Base-by-base conservation (phyloP, 495 filamentous ascomycete genomes). In the Hyaloscypha finlandica region DNA sequence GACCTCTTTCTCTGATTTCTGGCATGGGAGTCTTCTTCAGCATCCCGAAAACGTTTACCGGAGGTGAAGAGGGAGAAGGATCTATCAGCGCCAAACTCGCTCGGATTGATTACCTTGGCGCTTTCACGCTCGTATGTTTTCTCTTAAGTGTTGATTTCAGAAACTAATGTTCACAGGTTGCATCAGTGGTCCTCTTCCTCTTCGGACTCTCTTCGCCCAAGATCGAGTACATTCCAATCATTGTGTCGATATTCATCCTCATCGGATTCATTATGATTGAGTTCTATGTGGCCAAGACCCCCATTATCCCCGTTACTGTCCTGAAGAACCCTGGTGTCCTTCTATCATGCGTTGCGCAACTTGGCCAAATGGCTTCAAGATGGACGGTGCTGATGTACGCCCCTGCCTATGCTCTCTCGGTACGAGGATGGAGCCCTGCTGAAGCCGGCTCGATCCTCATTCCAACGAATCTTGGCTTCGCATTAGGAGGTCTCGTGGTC, bases 341-440 rank as follows among this genome's bases (percentile, higher is more conserved):
- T 2, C 73, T 92, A 12, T 89, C 87, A 11, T 93, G 90, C 70
- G 59, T 92, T 19, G 81, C 86, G 1, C 89, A 90, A 48, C 80
- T 90, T 0, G 84, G 85, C 32, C 84, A 90, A 71, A 93, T 93
- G 90, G 86, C 89, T 75, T 81, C 89, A 6, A 87, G 91, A 51
- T 93, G 90, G 90, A 78, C 81, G 5, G 82, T 93, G n/a, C 78
- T 94, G 8, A 93, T 92, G 76, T 93, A 89, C 78, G 82, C 87
- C 0, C 91, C 91, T 0, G 85, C 89, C 33, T 92, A 91, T 70
- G 86, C 89, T 6, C 85, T 93, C 63, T 87, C 89, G 4, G 86
- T 93, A 0, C 84, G 85, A 4, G 83, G 82, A 59, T 89, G 89
- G 81, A 75, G 79, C 11, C 86, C 89, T 4, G 88, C 88, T 4